Evolutionary conservation across 2,329 filamentous ascomycete genomes (phyloP), one percentile per base, ranked within the genome.

Genomic region (Ceratocystis harringtonii): DNA sequence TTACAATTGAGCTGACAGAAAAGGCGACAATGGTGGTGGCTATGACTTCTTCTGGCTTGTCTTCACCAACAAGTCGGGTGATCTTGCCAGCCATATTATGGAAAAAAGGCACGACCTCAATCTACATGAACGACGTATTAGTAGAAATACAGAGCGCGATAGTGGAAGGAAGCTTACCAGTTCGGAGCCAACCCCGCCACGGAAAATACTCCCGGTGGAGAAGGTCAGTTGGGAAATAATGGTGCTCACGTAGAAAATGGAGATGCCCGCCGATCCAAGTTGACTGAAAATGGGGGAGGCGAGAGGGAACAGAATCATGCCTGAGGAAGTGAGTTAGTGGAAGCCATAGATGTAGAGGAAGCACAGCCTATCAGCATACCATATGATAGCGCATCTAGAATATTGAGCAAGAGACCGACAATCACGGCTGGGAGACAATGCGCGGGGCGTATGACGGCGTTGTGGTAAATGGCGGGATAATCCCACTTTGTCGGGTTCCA

Each of bases 191-290:
- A 99, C 85, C 2, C 90, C 91, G 17, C 94, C 92, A 69, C 83
- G 87, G 77, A 99, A 99, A 43, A 90, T 85, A 71, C 92, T 96
- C 0, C 90, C 88, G 22, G 81, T 81, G 0, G 92, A 96, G 73
- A 92, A 97, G 17, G 90, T 88, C 63, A 99, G 75, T 73, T 99
- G 94, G 0, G 94, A 89, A 50, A 97, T 83, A 69, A 99, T 96
- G 66, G 92, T 96, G 79, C 92, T 96, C 70, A 99, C 89, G 74
- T 97, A 99, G 77, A 97, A 99, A 76, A 99, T 96, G 0, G 94
- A 96, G 65, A 99, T 96, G 28, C 94, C 94, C 66, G 96, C 92
- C 0, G 92, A 87, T 1, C 92, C 94, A 5, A 97, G 83, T 68
- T 87, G 82, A 32, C 87, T 84, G 73, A 99, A 99, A 22, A 96